Evolutionary conservation across 78 protist genomes (phyloP).

Genomic region (Cavenderia fasciculata): DNA sequence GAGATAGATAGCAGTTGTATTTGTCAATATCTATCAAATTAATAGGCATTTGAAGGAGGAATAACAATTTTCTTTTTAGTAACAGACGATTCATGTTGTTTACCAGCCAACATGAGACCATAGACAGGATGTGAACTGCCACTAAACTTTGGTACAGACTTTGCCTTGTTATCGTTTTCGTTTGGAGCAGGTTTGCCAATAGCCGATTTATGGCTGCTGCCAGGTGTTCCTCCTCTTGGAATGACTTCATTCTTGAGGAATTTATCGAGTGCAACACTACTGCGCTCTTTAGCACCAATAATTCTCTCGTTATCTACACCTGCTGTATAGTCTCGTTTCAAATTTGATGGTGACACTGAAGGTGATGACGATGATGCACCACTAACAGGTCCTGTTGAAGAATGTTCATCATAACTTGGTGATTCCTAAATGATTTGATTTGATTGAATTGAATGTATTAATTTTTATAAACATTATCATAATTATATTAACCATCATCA

Average conservation of each 20-base stretch:
- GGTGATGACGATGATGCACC: too few relatives aligned
- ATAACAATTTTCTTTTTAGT: conserved; percentile 72
- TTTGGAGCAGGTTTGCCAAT: conserved; percentile 46
- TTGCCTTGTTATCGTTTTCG: conserved; percentile 23
- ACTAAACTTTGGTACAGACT: conserved; percentile 19
- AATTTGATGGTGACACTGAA: too few relatives aligned
- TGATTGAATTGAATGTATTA: too few relatives aligned
- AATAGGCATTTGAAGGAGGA: conserved; percentile 64
- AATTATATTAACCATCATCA: too few relatives aligned
- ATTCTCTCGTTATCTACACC: neutral
- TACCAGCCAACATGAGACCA: conserved; percentile 43
- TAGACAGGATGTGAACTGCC: conserved; percentile 66
- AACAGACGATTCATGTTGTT: conserved; percentile 24
- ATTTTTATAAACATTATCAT: too few relatives aligned
- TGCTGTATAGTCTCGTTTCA: too few relatives aligned
- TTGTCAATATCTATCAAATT: neutral
- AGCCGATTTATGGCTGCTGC: conserved; percentile 11
- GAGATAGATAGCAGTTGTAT: too few relatives aligned
- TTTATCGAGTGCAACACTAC: conserved; percentile 14
- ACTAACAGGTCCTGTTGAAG: too few relatives aligned
- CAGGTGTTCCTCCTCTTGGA: conserved; percentile 69
- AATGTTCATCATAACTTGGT: too few relatives aligned
- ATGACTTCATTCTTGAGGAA: conserved; percentile 44
- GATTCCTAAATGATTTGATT: too few relatives aligned
- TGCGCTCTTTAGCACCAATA: conserved; percentile 2